Base-by-base conservation (phyloP, 352 stramenopile species). In the Peronospora destructor region DNA sequence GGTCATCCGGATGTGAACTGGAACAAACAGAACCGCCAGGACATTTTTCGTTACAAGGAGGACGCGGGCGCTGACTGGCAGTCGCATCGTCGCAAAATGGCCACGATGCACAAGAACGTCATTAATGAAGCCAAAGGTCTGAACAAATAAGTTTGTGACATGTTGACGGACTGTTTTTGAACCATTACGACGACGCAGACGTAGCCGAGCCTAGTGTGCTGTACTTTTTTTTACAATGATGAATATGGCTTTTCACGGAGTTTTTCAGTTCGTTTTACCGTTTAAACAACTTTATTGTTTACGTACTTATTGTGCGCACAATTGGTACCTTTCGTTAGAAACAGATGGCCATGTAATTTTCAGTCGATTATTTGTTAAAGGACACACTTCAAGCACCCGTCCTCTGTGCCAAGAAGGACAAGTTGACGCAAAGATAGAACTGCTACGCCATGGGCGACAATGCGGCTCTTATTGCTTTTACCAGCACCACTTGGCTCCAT, bases 121-220 rank as follows among this genome's bases (percentile, higher is more conserved):
- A 62, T 90, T 50, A 90, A 90, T 70, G 77, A 90, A 61, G 47
- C 74, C 65, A 90, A 90, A 70, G 71, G 73, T 16, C 56, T 87
- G 26, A 76, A 81, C 65, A 69, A 21, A 21, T 21, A 21, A 21
- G 19, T 21, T 21, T 21, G 19, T 3, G 19, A 21, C 19, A 21
- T 21, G 19, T 21, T 21, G 19, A 21, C 19, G 19, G 19, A 21
- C 19, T 21, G 19, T 21, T 21, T 21, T 3, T 21, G 19, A 21
- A 21, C 19, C 19, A 21, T 1, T 21, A 21, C 19, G 19, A 46
- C n/a, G 26, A 56, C 11, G 45, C 38, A 9, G 44, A 50, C 28
- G 2, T 48, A 51, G 40, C 32, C 32, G 40, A 49, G 42, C 39
- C 34, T 39, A 48, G 1, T 21, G 54, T 45, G 47, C 45, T 68